Evolutionary conservation across 345 rosid species (phyloP), one percentile per base, ranked within the genome.

Genomic region (Aegle marmelos): DNA sequence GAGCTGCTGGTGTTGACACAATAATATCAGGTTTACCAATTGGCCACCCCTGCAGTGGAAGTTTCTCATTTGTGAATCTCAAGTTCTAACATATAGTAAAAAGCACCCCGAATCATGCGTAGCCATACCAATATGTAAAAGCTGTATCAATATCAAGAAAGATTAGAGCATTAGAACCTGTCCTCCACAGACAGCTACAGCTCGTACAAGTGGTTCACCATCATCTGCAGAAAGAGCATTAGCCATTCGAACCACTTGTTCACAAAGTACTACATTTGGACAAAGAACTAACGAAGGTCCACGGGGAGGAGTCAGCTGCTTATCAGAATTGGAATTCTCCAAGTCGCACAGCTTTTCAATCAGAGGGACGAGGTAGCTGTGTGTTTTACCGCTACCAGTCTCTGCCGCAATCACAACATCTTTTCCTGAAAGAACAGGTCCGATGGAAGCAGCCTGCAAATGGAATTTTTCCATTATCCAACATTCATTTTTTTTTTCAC

Each of bases 371-470:
- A 93, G 84, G 87, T 93, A 93, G 59, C 97, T 77, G 79, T 92
- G 93, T 45, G 98, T 92, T 87, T 95, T 95, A 70, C 99, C 98
- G 75, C 99, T 93, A 13, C 99, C 99, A 8, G 99, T 95, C 82
- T 95, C 99, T 11, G 99, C 98, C 7, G 99, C 99, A 74, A 92
- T 83, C 45, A 93, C 87, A 62, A 90, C 97, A 84, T 95, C 99
- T 80, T 92, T 93, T 70, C 98, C 97, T 0, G 94, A 90, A 11
- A 92, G 87, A 79, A 93, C 82, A 54, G 92, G 79, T 2, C 95
- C 96, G 53, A 90, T 78, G 41, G 91, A 82, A 22, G 93, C 85
- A 83, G 98, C 94, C 98, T 92, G 34, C 61, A 73, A 19, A 74
- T 3, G 4, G 56, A 73, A 41, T 22, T 3, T 28, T 54, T 37